Evolutionary conservation across 164 flowering plant species (phyloP).

Genomic region (Tinospora cordifolia): DNA sequence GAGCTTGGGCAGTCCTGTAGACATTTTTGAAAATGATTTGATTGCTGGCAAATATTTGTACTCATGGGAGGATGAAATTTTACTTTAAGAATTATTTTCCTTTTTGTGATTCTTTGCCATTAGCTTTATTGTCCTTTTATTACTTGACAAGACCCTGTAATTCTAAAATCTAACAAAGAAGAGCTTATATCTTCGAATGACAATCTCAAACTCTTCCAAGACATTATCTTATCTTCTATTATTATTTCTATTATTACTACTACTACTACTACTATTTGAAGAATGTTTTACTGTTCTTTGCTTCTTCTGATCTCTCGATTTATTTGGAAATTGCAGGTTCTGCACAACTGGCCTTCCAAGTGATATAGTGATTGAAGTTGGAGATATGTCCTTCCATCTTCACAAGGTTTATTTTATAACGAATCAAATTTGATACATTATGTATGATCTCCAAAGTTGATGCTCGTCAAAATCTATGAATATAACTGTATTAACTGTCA

Average conservation of each 20-base stretch:
- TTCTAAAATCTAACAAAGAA: too few species aligned
- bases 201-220: not conserved
- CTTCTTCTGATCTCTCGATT: not conserved
- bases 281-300: not conserved
- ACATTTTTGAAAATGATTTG: too few species aligned
- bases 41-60: too few species aligned
- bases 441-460: not conserved
- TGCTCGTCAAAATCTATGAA: too few species aligned
- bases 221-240: not conserved
- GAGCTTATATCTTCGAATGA: not conserved
- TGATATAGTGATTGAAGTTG: slow-evolving; percentile 84
- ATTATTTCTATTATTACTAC: not conserved
- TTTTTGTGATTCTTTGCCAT: too few species aligned
- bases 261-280: not conserved
- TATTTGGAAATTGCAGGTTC: slow-evolving; percentile 1
- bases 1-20: too few species aligned
- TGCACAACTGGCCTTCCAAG: slow-evolving; percentile 93
- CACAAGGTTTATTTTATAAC: slow-evolving; percentile 60
- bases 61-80: too few species aligned
- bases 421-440: not conserved
- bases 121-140: too few species aligned
- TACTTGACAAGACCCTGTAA: not conserved
- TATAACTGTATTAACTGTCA: too few species aligned
- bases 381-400: slow-evolving; percentile 87
- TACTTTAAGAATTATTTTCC: too few species aligned